Conservation (phyloP, 2,329 filamentous ascomycete species). For the Hymenoscyphus fraxineus region DNA sequence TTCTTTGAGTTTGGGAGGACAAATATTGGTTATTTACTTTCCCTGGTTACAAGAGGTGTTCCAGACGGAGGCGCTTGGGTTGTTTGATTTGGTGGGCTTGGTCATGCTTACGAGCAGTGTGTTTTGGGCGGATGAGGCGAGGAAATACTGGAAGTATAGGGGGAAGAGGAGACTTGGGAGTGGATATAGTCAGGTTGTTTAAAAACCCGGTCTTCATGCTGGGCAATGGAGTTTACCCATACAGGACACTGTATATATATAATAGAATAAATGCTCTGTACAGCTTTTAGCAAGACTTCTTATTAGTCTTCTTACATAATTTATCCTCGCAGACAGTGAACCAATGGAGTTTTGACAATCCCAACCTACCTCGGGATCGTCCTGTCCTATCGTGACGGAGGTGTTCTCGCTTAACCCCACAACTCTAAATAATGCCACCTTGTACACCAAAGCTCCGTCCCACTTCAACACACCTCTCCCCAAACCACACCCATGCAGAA, state of each 20-base stretch:
- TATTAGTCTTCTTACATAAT: neutral
- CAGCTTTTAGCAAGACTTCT: neutral
- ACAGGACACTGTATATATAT: constrained; percentile 10
- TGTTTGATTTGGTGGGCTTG: constrained; percentile 71
- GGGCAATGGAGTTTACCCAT: constrained; percentile 2
- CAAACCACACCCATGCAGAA: constrained; percentile 30
- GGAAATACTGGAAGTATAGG: constrained; percentile 70
- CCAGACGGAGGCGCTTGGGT: constrained; percentile 81
- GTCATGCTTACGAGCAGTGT: constrained; percentile 78
- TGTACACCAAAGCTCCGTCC: constrained; percentile 5
- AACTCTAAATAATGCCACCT: constrained; percentile 15
- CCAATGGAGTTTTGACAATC: neutral
- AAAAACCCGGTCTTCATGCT: constrained; percentile 25
- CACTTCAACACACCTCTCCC: constrained; percentile 1
- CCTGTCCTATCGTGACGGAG: neutral
- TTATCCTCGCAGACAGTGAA: too few relatives aligned
- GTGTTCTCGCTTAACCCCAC: constrained; percentile 25
- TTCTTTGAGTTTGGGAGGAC: constrained; percentile 75
- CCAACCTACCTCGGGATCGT: neutral
- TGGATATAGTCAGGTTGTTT: constrained; percentile 65
- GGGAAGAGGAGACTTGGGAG: constrained; percentile 53
- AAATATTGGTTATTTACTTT: constrained; percentile 89
- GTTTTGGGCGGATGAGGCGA: constrained; percentile 88
- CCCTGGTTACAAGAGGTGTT: constrained; percentile 92
- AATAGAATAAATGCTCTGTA: constrained; percentile 9